Evolutionary conservation across 768 basidiomycete genomes (phyloP), one percentile per base, ranked within the genome.

Genomic region (Xanthoconium purpureum): DNA sequence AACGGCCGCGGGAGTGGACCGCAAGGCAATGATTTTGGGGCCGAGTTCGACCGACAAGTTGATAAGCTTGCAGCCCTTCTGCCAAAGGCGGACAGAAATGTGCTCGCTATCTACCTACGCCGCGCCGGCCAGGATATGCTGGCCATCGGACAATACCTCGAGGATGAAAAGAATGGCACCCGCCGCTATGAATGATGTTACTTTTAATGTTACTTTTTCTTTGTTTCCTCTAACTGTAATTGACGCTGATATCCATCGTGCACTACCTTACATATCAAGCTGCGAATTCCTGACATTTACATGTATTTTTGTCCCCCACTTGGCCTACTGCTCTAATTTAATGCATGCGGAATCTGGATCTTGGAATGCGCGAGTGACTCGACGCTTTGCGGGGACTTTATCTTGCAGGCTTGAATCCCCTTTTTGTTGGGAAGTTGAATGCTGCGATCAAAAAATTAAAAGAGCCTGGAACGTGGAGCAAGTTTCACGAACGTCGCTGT

Each of bases 91-190:
- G 84, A 91, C 60, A 79, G 82, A 44, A 74, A 70, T 20, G 73
- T 90, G 2, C 78, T 93, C 9, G 85, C 84, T 38, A 80, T 83
- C 14, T 93, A 93, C 69, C 71, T 93, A 56, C 81, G 82, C 30
- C 79, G 87, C 11, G 77, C 89, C 11, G 91, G 91, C 20, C 83
- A 89, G 66, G 89, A 91, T 70, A 87, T 91, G 42, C 74, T 89
- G 42, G 91, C 91, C n/a, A 90, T 93, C 62, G 89, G 89, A 15
- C 87, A 89, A 66, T 93, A 90, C 68, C 75, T 93, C 12, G 90
- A 91, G 60, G 91, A 93, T 60, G 88, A 91, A 68, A 87, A 86
- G 74, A 88, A 85, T 64, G 89, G 89, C 33, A 78, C 75, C 45
- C 66, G 91, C 47, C 75, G 77, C 55, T 59, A 67, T 42, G 68